Base-by-base conservation (phyloP, 2,329 filamentous ascomycete genomes). In the Pseudogymnoascus sp. region DNA sequence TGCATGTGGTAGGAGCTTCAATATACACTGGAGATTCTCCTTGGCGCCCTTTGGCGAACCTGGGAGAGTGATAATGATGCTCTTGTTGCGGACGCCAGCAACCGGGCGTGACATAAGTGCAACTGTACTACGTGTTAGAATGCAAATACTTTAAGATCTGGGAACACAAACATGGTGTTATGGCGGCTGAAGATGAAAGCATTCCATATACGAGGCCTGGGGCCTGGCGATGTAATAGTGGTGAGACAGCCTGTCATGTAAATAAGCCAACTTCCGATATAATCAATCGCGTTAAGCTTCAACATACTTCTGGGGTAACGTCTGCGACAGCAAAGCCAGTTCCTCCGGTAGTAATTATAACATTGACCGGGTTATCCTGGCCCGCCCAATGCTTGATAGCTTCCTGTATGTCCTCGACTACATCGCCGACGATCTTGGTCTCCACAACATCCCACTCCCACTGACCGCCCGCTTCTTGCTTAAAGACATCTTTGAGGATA, bases 31-130 rank as follows among this genome's bases (percentile, higher is more conserved):
- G 0, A 99, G 82, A 72, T 97, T 99, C 78, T 99, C 95, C 71
- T 86, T 90, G 7, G 95, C 95, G 1, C 93, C 95, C 74, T 97
- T 97, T 0, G 95, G 95, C 0, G 93, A 97, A 1, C 95, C 95
- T 0, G 95, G 95, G 3, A 99, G 79, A 0, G 95, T 99, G 66
- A 97, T 77, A 23, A 99, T 89, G 62, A 99, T 76, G 0, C 91
- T 88, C 65, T 86, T 86, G 66, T 93, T 87, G 34, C 95, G 83
- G 2, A 96, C 86, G 2, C 95, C 95, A 21, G 95, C 95, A 11
- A 96, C 90, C 4, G 95, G 95, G 54, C 95, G 85, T 61, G 95
- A 90, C 95, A 99, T 99, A 79, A 96, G 88, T 51, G 95, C 95
- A 77, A 99, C 92, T 96, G 64, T 23, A 64, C 59, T 75, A 64